Evolutionary conservation across 2,329 filamentous ascomycete genomes (phyloP).

Genomic region (Stagonosporopsis tanaceti): DNA sequence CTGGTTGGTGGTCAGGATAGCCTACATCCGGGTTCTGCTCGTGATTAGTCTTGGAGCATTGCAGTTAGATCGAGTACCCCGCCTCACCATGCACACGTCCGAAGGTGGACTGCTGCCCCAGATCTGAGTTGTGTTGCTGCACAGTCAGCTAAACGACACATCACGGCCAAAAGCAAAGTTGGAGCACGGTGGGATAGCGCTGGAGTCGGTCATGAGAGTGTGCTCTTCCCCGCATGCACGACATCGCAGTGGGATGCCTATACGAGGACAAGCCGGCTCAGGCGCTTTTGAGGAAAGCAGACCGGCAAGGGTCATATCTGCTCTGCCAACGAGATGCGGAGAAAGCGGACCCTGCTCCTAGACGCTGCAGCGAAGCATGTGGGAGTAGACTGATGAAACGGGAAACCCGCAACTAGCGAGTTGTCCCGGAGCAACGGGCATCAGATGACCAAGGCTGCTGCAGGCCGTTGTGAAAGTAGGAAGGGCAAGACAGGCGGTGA

Average conservation of each 20-base stretch:
- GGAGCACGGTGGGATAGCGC: constrained; percentile 26
- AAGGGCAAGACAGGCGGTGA: constrained; percentile 15
- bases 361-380: constrained; percentile 30
- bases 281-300: constrained; percentile 40
- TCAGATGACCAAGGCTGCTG: constrained; percentile 43
- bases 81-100: neutral
- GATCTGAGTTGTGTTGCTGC: constrained; percentile 1
- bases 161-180: constrained; percentile 18
- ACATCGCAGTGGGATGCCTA: constrained; percentile 4
- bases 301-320: constrained; percentile 22
- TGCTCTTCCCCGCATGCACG: constrained; percentile 37
- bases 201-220: constrained; percentile 22
- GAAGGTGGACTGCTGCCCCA: constrained; percentile 9
- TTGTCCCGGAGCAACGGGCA: constrained; percentile 24
- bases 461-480: constrained; percentile 18
- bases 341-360: constrained; percentile 21
- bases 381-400: constrained; percentile 27
- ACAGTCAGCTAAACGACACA: constrained; percentile 22
- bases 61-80: constrained; percentile 13
- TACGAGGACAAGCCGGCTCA: constrained; percentile 35
- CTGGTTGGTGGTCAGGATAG: constrained; percentile 1
- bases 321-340: constrained; percentile 32
- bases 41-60: constrained; percentile 2
- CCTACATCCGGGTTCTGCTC: constrained; percentile 10
- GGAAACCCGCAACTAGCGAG: constrained; percentile 25